Evolutionary conservation across 352 stramenopile genomes (phyloP), one percentile per base, ranked within the genome.

Genomic region (Globisporangium okanoganense): DNA sequence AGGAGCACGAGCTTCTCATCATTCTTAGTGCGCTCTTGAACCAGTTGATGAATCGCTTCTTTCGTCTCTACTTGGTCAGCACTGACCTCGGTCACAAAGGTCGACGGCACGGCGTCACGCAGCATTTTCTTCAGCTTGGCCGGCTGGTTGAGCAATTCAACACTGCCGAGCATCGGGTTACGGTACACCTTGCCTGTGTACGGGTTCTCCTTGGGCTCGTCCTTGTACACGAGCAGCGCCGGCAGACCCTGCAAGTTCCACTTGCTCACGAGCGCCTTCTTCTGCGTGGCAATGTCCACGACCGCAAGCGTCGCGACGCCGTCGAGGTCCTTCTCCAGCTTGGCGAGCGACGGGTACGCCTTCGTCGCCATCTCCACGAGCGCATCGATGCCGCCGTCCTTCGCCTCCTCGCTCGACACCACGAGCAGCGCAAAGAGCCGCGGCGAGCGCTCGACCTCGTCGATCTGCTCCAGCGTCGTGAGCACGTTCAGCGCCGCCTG

Each of bases 181-280:
- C 84, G 72, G 54, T 92, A 94, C 56, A 75, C 52, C 50, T 78
- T 76, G 16, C 75, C 71, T 18, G 82, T 90, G 65, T 94, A 94
- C 8, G 84, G 84, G 55, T 94, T 94, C 69, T 76, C 64, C 31
- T 88, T 79, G 0, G 84, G 84, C 24, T 58, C 61, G 31, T 87
- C 82, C 49, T 72, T 79, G 66, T 87, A 90, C 24, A 88, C 38
- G 3, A 90, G 58, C 8, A 94, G 58, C 24, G 75, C 76, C 2
- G 84, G 84, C 1, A 85, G 59, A 3, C 64, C 64, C 0, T 61
- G 58, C 14, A 87, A 47, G 48, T 76, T 77, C 82, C 82, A 91
- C 45, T 87, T 86, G 57, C 75, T 82, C 16, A 56, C 58, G 25
- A 85, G 65, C 18, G 58, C 63, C 33, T 79, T 76, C 44, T 60